phyloP scores from a whole-genome alignment of 208 protist species.

The Crithidia thermophila region DNA sequence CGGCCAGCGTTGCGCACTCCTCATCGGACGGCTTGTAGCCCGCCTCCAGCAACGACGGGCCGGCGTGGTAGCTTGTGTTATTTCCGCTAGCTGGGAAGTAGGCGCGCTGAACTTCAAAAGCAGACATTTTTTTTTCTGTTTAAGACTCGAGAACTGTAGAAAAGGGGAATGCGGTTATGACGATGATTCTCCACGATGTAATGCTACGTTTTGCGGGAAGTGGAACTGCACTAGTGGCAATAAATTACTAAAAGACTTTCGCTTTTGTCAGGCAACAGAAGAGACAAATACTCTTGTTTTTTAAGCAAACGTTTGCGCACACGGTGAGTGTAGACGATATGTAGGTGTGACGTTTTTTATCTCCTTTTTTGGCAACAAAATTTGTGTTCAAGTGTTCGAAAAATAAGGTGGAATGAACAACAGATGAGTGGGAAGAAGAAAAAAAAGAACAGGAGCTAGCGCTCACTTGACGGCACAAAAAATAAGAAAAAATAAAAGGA shows the following conservation, averaged over 20 bases:
- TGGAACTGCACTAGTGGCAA: no score
- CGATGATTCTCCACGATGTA: no score
- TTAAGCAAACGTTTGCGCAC: no score
- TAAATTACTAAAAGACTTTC: no score
- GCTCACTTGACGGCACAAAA: not conserved
- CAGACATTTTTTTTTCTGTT: constrained; percentile 19
- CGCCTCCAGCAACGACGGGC: constrained; percentile 37
- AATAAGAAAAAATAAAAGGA: not conserved
- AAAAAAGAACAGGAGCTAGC: constrained; percentile 9
- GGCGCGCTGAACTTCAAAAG: constrained; percentile 34
- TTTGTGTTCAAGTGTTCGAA: not conserved
- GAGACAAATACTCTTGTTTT: no score
- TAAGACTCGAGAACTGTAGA: not conserved
- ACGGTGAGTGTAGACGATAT: no score
- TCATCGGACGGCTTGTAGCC: constrained; percentile 63
- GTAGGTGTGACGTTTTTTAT: no score
- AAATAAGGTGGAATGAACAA: not conserved
- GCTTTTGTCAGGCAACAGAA: no score
- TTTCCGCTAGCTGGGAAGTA: constrained; percentile 31
- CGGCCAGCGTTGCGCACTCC: constrained; percentile 58
- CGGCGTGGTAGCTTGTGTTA: constrained; percentile 22
- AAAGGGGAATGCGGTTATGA: not conserved
- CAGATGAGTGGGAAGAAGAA: not conserved
- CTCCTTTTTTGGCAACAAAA: no score
- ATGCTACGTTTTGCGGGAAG: no score